Base-by-base conservation (phyloP, 768 basidiomycete genomes). In the Rhodosporidiobolus sp. region DNA sequence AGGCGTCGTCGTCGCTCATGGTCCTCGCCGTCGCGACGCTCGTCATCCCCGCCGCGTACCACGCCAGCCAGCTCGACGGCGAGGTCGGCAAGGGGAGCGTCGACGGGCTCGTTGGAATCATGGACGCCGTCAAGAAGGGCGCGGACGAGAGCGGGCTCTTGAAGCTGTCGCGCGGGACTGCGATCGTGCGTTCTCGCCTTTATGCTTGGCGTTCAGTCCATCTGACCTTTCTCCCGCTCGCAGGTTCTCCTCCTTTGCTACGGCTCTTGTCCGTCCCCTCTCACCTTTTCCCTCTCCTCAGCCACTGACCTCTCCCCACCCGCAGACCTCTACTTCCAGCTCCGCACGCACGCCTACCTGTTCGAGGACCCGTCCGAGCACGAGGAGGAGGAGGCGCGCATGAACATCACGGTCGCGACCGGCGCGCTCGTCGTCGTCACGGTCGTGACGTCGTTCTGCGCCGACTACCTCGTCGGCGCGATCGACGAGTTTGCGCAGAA, bases 401-500 rank as follows among this genome's bases (percentile, higher is more conserved):
- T 94, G 92, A 91, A 86, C 81, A 83, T 86, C 49, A 81, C 84
- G 65, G 85, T 91, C 26, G 91, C 91, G 22, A 55, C 68, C 22
- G 60, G n/a, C 65, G 89, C 89, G 63, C 84, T 96, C 12, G 83
- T 93, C 48, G 79, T 82, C 48, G 87, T 91, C 20, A 94, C 94
- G 3, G 83, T 94, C 57, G 79, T 90, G 57, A 95, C 92, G 0
- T 86, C 91, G 0, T 92, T 95, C 83, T 92, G 90, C 75, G 93
- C 94, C 38, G 94, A 96, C 80, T 90, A 87, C 78, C 82, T 92
- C 80, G 92, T 95, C 49, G 90, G 89, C 5, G 92, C 91, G 7
- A 95, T 96, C 74, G 94, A 95, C 80, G 92, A 94, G 79, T 91
- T 90, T 34, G 91, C 93, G 4, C 83, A 86, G 20, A 85, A 89